Conservation (phyloP, 2,329 filamentous ascomycete species). For the Microdochium nivale region DNA sequence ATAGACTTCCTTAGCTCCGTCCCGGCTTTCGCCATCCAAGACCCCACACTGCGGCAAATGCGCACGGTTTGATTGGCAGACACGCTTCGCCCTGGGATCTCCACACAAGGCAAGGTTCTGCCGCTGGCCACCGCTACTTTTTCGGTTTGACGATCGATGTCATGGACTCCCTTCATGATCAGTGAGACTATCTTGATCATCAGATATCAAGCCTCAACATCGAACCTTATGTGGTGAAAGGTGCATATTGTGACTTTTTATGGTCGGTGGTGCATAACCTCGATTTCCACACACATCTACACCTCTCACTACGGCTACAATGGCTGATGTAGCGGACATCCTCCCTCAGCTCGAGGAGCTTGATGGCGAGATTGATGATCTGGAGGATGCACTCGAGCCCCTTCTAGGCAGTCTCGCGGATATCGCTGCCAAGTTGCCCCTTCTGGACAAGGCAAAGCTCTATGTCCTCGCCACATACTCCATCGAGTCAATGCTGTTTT, state of each 20-base stretch:
- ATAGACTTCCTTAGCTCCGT: background rate
- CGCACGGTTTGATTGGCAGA: background rate
- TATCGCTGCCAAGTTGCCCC: conserved; percentile 67
- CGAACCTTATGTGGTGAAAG: too few relatives aligned
- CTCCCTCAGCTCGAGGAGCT: conserved; percentile 63
- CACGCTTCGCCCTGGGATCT: background rate
- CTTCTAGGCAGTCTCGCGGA: conserved; percentile 60
- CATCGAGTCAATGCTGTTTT: conserved; percentile 84
- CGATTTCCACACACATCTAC: background rate
- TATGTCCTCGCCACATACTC: conserved; percentile 83
- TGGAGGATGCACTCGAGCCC: conserved; percentile 68
- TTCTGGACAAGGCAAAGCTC: conserved; percentile 93
- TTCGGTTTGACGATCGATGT: background rate
- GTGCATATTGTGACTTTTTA: too few relatives aligned
- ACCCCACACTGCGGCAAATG: background rate
- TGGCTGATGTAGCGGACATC: conserved; percentile 41
- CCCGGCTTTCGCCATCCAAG: background rate
- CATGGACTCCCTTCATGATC: background rate
- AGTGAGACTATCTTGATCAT: background rate
- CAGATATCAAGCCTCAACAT: background rate
- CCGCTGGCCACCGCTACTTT: conserved; percentile 17
- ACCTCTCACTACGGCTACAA: background rate
- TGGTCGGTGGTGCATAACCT: too few relatives aligned
- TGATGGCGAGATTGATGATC: conserved; percentile 67
- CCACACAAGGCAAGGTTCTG: conserved; percentile 9